Percentiles rank a stretch among this genome's conserved stretches.
phyloP scores from a whole-genome alignment of 352 stramenopile genomes.

The Pythium dissotocum region DNA sequence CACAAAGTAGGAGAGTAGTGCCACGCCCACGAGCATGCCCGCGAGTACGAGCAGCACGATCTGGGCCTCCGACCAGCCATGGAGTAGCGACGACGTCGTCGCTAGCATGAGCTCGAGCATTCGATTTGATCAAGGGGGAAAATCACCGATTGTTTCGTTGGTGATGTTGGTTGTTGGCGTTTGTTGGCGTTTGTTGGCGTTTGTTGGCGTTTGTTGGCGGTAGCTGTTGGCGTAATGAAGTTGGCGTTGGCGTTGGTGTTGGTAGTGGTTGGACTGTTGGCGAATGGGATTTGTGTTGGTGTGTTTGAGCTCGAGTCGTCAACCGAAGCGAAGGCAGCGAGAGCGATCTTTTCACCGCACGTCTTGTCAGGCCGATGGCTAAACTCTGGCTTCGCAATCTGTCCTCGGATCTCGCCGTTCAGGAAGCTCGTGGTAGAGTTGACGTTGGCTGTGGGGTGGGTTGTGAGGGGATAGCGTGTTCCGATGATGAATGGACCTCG shows the following conservation, averaged over 20 bases:
- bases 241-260: background rate
- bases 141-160: too few relatives aligned
- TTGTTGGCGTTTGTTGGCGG: background rate
- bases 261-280: background rate
- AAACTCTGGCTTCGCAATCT: background rate
- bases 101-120: slow-evolving; percentile 21
- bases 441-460: background rate
- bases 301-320: background rate
- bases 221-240: background rate
- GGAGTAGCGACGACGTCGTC: slow-evolving; percentile 26
- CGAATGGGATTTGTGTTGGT: background rate
- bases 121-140: background rate
- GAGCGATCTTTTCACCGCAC: background rate
- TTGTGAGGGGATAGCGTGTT: background rate
- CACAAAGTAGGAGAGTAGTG: slow-evolving; percentile 80
- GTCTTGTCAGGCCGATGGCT: background rate
- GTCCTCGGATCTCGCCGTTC: background rate
- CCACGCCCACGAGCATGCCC: slow-evolving; percentile 53
- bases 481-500: background rate
- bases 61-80: slow-evolving; percentile 46
- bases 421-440: background rate
- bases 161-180: background rate
- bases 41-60: slow-evolving; percentile 55
- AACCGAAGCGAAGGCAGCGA: background rate
- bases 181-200: slow-evolving; percentile 5